phyloP scores from a whole-genome alignment of 2,329 filamentous ascomycete genomes.

The Neofusicoccum sp. region DNA sequence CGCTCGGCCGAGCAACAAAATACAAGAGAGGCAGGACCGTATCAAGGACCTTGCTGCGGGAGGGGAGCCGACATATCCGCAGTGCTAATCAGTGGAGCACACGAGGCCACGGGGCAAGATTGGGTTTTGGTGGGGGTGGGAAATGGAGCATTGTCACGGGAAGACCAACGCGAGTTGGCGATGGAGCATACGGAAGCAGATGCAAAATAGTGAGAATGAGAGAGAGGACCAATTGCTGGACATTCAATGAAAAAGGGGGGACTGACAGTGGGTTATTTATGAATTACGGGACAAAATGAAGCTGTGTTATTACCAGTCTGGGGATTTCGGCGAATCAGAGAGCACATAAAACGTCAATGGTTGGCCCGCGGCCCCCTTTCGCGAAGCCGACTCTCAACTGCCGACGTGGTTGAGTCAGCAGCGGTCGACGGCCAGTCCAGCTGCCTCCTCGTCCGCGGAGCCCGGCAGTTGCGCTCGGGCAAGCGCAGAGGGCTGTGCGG shows the following conservation, averaged over 20 bases:
- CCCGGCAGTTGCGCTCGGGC: slow-evolving; percentile 12
- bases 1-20: neutral
- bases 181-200: neutral
- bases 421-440: neutral
- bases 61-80: neutral
- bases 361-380: neutral
- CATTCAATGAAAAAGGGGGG: too few relatives aligned
- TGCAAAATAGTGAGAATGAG: neutral
- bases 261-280: too few relatives aligned
- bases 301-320: too few relatives aligned
- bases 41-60: neutral
- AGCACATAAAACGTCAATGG: too few relatives aligned
- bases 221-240: neutral
- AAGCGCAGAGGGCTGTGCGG: neutral
- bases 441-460: slow-evolving; percentile 11
- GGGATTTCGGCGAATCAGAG: too few relatives aligned
- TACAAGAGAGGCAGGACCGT: neutral
- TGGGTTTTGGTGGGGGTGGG: neutral
- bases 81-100: neutral
- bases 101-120: neutral
- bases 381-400: slow-evolving; percentile 19
- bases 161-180: neutral
- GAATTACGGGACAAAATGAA: too few relatives aligned
- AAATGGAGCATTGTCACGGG: neutral
- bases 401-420: slow-evolving; percentile 14